Evolutionary conservation across 2,329 filamentous ascomycete species (phyloP).

Genomic region (Fusarium brachygibbosum): DNA sequence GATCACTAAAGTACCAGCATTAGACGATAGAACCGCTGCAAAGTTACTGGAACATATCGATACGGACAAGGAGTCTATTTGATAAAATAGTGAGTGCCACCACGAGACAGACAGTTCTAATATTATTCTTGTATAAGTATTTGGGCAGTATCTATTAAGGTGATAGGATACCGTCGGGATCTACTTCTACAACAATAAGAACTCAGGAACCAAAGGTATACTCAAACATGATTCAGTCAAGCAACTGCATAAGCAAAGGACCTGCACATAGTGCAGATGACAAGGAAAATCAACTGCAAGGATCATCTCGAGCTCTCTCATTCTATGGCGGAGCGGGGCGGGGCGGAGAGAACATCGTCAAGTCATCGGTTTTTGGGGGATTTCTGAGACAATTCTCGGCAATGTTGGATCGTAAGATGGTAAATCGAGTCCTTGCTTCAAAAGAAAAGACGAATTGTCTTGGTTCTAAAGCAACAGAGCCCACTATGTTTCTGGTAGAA

Average conservation of each 20-base stretch:
- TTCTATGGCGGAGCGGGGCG: constrained; percentile 42
- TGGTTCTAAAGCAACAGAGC: constrained; percentile 11
- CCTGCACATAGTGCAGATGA: too few relatives aligned
- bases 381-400: constrained; percentile 8
- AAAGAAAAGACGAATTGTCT: neutral
- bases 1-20: too few relatives aligned
- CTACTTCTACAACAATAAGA: neutral
- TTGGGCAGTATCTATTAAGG: neutral
- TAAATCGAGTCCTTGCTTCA: neutral
- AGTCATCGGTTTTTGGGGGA: constrained; percentile 1
- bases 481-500: constrained; percentile 5
- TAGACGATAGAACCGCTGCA: too few relatives aligned
- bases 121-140: neutral
- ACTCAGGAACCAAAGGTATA: constrained; percentile 8
- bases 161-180: neutral
- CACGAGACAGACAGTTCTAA: neutral
- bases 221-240: neutral
- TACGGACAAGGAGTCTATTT: too few relatives aligned
- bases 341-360: constrained; percentile 17
- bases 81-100: neutral
- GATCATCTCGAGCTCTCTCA: neutral
- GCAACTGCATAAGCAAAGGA: too few relatives aligned
- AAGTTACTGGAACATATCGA: too few relatives aligned
- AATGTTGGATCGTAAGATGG: constrained; percentile 7
- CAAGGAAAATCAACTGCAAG: constrained; percentile 14